phyloP scores from a whole-genome alignment of 495 filamentous ascomycete genomes.

The Aspergillus homomorphus region DNA sequence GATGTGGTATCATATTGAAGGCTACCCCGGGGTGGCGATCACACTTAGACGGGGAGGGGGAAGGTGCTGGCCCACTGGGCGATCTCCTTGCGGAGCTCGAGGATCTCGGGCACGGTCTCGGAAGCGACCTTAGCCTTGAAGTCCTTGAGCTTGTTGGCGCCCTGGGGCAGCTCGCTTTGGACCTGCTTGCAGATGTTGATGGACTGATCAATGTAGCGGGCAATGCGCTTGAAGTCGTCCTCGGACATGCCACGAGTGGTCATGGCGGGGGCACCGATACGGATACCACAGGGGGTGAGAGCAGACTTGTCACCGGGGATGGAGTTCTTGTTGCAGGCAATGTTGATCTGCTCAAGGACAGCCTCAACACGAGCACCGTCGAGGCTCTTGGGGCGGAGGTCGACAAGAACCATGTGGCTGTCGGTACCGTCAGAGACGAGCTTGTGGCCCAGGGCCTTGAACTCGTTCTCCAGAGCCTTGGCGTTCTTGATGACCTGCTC shows the following conservation, averaged over 20 bases:
- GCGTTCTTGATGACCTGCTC: constrained; percentile 70
- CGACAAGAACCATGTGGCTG: constrained; percentile 81
- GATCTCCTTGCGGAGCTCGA: constrained; percentile 83
- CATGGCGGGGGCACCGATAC: constrained; percentile 97
- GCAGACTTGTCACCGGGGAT: constrained; percentile 98
- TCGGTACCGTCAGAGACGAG: constrained; percentile 96
- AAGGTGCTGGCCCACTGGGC: constrained; percentile 82
- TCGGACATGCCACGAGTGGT: constrained; percentile 90
- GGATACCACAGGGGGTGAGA: constrained; percentile 89
- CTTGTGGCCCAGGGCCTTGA: constrained; percentile 41
- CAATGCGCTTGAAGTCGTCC: constrained; percentile 89
- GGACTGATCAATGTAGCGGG: constrained; percentile 78
- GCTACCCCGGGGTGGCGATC: neutral
- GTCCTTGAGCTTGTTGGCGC: constrained; percentile 98
- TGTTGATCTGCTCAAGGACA: constrained; percentile 95
- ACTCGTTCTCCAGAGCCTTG: constrained; percentile 25
- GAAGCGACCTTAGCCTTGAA: constrained; percentile 88
- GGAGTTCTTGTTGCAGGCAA: constrained; percentile 99
- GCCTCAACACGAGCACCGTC: constrained; percentile 86
- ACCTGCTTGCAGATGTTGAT: constrained; percentile 81
- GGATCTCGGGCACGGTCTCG: constrained; percentile 75
- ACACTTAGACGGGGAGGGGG: constrained; percentile 78
- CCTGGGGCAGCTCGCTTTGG: constrained; percentile 83
- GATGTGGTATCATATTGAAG: constrained; percentile 20
- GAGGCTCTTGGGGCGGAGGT: constrained; percentile 23